These are phyloP conservation scores for Pseudohalonectria lignicola DNA, from an alignment of 2,329 filamentous ascomycete genomes.

Conservation along the genomic window DNA sequence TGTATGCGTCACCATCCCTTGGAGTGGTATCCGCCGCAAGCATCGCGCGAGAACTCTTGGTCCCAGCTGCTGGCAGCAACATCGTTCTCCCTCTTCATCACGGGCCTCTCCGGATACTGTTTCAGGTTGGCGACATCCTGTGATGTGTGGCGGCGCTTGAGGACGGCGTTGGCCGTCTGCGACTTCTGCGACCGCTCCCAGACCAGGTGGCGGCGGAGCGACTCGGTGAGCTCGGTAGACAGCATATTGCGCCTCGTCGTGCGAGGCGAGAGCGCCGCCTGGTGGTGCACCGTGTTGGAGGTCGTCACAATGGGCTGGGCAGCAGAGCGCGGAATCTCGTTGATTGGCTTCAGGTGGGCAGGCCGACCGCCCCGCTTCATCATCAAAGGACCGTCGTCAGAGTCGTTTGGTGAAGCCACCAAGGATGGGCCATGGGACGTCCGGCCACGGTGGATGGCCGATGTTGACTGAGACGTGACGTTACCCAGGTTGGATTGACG, in stretches of 20 bases:
- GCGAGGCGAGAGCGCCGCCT: slow-evolving; percentile 74
- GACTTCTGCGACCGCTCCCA: slow-evolving; percentile 96
- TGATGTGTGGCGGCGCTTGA: slow-evolving; percentile 83
- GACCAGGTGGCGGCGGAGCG: slow-evolving; percentile 78
- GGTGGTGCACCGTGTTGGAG: slow-evolving; percentile 51
- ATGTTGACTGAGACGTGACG: slow-evolving; percentile 53
- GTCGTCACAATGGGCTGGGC: slow-evolving; percentile 72
- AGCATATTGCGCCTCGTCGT: slow-evolving; percentile 95
- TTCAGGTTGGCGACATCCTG: slow-evolving; percentile 83
- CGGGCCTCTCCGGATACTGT: slow-evolving; percentile 61
- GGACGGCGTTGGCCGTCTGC: slow-evolving; percentile 73
- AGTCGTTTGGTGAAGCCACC: slow-evolving; percentile 43
- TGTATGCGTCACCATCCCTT: slow-evolving; percentile 60
- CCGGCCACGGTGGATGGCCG: slow-evolving; percentile 49
- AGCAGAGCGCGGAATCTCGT: slow-evolving; percentile 52
- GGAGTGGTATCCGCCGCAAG: slow-evolving; percentile 69
- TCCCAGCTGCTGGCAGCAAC: slow-evolving; percentile 68
- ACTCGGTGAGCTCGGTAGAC: slow-evolving; percentile 86
- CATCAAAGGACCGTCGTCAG: slow-evolving; percentile 50
- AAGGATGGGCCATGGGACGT: slow-evolving; percentile 21
- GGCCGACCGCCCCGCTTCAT: slow-evolving; percentile 49
- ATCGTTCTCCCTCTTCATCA: slow-evolving; percentile 48
- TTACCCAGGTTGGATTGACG: slow-evolving; percentile 60
- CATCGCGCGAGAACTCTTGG: slow-evolving; percentile 73
- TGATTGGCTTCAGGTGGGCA: slow-evolving; percentile 40